Evolutionary conservation across 139 green algal species (phyloP).

Genomic region (Dunaliella primolecta): DNA sequence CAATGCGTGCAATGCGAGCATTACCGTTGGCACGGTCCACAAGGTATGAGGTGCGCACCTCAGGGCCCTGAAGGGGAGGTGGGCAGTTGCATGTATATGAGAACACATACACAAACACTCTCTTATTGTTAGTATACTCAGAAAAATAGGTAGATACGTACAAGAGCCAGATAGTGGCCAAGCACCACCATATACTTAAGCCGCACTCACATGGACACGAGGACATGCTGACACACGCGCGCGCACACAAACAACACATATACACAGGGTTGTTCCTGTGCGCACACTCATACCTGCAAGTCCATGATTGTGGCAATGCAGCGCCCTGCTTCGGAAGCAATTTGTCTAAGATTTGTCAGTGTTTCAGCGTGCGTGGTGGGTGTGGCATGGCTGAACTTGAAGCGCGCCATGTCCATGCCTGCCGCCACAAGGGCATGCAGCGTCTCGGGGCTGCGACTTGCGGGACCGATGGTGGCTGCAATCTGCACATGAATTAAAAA

Average conservation of each 20-base stretch:
- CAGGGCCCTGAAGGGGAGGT: slow-evolving; percentile 52
- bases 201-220: no score
- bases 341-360: slow-evolving; percentile 22
- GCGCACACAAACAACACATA: background rate
- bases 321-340: slow-evolving; percentile 17
- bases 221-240: background rate
- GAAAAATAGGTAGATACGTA: no score
- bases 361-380: slow-evolving; percentile 31
- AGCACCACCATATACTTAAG: no score
- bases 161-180: no score
- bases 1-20: slow-evolving; percentile 18
- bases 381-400: slow-evolving; percentile 70
- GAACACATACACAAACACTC: no score
- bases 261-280: background rate
- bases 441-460: slow-evolving; percentile 25
- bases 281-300: slow-evolving; percentile 24
- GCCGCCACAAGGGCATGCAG: slow-evolving; percentile 47
- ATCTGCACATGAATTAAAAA: slow-evolving; percentile 37
- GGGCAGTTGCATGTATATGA: no score
- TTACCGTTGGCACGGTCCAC: slow-evolving; percentile 18
- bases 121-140: no score
- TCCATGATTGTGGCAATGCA: slow-evolving; percentile 50
- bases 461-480: slow-evolving; percentile 52
- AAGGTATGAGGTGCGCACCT: slow-evolving; percentile 61
- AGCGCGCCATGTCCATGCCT: slow-evolving; percentile 62